Percentiles rank a stretch among this genome's conserved stretches.
These are phyloP conservation scores for Dissophora ornata DNA, from an alignment of 192 early-diverging fungal species.

Conservation along the genomic window DNA sequence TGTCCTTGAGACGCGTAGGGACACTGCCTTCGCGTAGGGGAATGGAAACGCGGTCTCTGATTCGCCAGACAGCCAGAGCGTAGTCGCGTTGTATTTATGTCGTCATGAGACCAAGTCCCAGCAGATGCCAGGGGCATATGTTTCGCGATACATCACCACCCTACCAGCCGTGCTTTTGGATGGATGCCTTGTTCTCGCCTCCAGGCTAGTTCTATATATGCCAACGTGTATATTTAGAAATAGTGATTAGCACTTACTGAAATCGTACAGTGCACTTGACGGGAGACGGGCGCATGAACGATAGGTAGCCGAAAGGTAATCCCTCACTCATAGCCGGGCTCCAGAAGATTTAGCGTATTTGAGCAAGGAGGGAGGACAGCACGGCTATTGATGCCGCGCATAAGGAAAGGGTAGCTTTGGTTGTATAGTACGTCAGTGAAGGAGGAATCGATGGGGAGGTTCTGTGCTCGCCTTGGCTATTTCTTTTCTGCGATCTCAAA, in stretches of 20 bases:
- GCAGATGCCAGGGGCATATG: neutral
- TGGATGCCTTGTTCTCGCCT: no score
- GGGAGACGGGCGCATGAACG: no score
- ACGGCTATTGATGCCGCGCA: neutral
- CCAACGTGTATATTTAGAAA: neutral
- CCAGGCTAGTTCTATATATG: no score
- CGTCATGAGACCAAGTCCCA: no score
- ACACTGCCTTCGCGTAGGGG: no score
- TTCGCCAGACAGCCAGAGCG: no score
- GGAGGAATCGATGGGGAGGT: neutral
- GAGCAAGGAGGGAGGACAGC: conserved; percentile 6
- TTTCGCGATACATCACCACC: neutral
- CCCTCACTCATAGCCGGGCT: conserved; percentile 7
- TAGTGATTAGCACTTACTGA: no score
- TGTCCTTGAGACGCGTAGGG: no score
- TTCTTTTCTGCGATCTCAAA: neutral
- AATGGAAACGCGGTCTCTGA: no score
- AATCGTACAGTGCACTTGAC: neutral
- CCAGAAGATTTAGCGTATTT: neutral
- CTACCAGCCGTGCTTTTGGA: neutral
- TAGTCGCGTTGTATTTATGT: no score
- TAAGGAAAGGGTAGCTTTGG: neutral
- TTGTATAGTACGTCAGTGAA: no score
- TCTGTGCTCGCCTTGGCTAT: neutral
- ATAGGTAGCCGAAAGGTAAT: no score